Conservation (phyloP, 176 grass and related monocot species). For the Oryza australiensis region DNA sequence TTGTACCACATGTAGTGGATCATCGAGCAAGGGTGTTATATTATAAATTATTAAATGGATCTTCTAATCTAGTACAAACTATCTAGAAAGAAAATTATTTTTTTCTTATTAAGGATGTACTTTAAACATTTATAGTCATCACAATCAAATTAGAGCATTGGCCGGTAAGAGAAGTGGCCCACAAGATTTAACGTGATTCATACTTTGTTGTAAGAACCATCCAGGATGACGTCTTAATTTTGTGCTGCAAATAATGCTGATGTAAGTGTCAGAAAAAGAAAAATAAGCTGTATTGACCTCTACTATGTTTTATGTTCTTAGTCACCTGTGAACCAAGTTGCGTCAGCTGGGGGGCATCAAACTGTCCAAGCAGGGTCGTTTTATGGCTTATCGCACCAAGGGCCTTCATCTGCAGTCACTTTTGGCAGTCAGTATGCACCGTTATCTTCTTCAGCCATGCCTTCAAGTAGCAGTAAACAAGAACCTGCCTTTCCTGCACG, state of each 20-base stretch:
- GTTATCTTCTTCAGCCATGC: slow-evolving; percentile 43
- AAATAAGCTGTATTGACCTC: not conserved
- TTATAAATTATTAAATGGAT: slow-evolving; percentile 22
- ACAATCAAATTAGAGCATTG: not conserved
- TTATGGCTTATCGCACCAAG: slow-evolving; percentile 63
- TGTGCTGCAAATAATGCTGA: slow-evolving; percentile 16
- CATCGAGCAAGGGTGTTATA: not conserved
- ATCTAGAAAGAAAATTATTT: not conserved
- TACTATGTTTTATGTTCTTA: slow-evolving; percentile 32
- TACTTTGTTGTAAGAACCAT: slow-evolving; percentile 8
- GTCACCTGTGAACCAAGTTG: slow-evolving; percentile 55
- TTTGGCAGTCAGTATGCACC: slow-evolving; percentile 51
- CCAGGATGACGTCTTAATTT: not conserved
- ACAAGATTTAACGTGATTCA: not conserved
- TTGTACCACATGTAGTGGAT: slow-evolving; percentile 7
- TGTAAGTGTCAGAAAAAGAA: not conserved
- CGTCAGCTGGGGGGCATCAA: slow-evolving; percentile 59
- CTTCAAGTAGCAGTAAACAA: slow-evolving; percentile 45
- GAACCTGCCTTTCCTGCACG: slow-evolving; percentile 57
- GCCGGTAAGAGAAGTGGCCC: not conserved
- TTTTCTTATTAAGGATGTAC: not conserved
- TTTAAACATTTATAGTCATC: slow-evolving; percentile 1
- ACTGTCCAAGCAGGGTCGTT: slow-evolving; percentile 51
- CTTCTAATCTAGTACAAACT: not conserved
- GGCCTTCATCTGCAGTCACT: slow-evolving; percentile 29